Conservation (phyloP, 2,329 filamentous ascomycete genomes). For the Penicillium digitatum region DNA sequence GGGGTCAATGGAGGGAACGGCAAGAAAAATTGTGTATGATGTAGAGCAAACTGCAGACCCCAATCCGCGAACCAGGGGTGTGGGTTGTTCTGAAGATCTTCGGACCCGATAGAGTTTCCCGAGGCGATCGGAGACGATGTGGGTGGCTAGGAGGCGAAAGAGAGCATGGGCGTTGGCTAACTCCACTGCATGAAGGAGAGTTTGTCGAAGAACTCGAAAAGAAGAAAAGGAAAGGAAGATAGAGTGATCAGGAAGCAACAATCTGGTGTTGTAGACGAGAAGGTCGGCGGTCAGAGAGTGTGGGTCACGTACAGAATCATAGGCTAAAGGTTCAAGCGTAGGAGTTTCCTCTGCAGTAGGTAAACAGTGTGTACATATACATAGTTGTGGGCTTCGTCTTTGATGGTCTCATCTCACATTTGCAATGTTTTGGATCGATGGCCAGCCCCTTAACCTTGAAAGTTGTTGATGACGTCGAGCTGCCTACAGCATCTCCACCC, state of each 20-base stretch:
- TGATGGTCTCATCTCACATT: neutral
- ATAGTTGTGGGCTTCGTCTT: neutral
- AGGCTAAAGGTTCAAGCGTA: neutral
- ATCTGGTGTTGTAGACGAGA: neutral
- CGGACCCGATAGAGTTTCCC: neutral
- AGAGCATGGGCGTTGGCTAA: neutral
- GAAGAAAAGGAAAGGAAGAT: neutral
- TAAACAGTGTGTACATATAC: neutral
- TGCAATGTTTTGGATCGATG: neutral
- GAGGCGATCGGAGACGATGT: constrained; percentile 1
- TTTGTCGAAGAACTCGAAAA: neutral
- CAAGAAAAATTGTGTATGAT: neutral
- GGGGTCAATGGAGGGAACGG: neutral
- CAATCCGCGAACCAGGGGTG: constrained; percentile 5
- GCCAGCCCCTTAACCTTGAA: neutral
- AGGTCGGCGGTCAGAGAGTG: constrained; percentile 10
- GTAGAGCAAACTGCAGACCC: neutral
- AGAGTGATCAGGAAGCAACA: neutral
- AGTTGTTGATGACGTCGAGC: constrained; percentile 1
- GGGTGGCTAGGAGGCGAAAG: neutral
- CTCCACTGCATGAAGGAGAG: neutral
- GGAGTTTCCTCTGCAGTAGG: neutral
- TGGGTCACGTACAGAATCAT: constrained; percentile 11
- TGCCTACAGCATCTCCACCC: neutral
- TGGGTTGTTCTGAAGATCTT: neutral